Base-by-base conservation (phyloP, 75 land plant genomes). In the Sequoia sempervirens region DNA sequence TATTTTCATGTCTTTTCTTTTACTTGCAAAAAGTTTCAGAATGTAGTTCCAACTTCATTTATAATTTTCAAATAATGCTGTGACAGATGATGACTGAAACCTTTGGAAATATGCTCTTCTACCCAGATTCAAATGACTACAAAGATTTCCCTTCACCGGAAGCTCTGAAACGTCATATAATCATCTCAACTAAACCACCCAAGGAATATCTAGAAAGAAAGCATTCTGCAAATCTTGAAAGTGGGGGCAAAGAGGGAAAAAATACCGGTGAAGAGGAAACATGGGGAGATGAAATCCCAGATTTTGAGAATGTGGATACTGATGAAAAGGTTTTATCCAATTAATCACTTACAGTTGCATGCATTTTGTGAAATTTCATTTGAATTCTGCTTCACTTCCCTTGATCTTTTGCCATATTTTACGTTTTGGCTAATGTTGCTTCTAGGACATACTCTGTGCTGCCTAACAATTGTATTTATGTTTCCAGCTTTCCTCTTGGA, bases 151-250 rank as follows among this genome's bases (percentile, higher is more conserved):
- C 98, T 73, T 92, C 98, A 41, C 96, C 96, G 47, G 96, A 91
- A 61, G 70, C 30, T 6, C 76, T 96, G 85, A 93, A 96, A 84
- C 73, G 87, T 38, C 72, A 89, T 36, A 90, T 96, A 40, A 83
- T 94, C 10, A 87, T 96, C 15, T 96, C 98, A 34, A 96, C 98
- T 13, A 96, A 96, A 83, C 96, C 95, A 43, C 98, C 98, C 45
- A 93, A 94, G 87, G 98, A 96, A 73, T 87, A 86, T 68, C 86
- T 91, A 37, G 88, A 85, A 72, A 50, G 83, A 2, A 82, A 85
- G 34, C 1, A 28, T 81, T 50, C 46, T 37, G 72, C 75, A 37
- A 5, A 81, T 56, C 43, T 56, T 11, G 84, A 72, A 74, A 86
- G 52, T 81, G 28, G 14, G 72, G 75, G 84, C 72, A 78, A 85